Percentiles rank a stretch among this genome's conserved stretches.
phyloP scores from a whole-genome alignment of 306 rosid species.

The Lathyrus tuberosus region DNA sequence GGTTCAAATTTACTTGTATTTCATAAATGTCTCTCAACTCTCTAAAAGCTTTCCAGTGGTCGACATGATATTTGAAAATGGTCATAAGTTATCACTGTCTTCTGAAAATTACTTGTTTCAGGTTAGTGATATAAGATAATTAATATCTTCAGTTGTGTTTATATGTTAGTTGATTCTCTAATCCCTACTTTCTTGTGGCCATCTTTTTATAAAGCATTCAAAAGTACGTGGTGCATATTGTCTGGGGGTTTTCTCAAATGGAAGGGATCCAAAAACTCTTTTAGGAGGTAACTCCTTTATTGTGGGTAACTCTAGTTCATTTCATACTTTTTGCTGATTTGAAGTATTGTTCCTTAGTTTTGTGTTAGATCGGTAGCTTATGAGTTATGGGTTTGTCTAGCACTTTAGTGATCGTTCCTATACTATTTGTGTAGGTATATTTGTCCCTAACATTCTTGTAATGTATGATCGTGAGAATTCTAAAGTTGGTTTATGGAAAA shows the following conservation, averaged over 20 bases:
- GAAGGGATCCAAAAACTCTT: conserved; percentile 88
- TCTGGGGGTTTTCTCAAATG: conserved; percentile 83
- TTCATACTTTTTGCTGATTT: conserved; percentile 16
- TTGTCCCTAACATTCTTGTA: conserved; percentile 91
- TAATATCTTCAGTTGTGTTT: conserved; percentile 29
- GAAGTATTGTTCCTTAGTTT: conserved; percentile 26
- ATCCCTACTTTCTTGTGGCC: conserved; percentile 33
- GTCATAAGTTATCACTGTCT: conserved; percentile 69
- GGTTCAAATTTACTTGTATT: conserved; percentile 39
- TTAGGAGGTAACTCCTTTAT: conserved; percentile 73
- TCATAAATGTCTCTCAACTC: conserved; percentile 66
- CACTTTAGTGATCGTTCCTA: conserved; percentile 15
- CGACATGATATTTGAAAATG: conserved; percentile 87
- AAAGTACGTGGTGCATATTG: conserved; percentile 90
- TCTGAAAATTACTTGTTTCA: conserved; percentile 93
- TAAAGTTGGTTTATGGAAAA: conserved; percentile 94
- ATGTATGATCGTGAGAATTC: conserved; percentile 78
- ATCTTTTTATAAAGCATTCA: conserved; percentile 70
- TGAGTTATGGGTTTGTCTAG: conserved; percentile 20
- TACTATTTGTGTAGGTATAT: conserved; percentile 57
- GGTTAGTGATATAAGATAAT: conserved; percentile 53
- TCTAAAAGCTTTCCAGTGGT: conserved; percentile 75
- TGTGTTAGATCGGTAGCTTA: conserved; percentile 21
- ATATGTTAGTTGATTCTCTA: conserved; percentile 28
- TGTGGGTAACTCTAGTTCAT: conserved; percentile 21